Conservation (phyloP, 148 eudicot genomes). For the Rhododendron vialii region DNA sequence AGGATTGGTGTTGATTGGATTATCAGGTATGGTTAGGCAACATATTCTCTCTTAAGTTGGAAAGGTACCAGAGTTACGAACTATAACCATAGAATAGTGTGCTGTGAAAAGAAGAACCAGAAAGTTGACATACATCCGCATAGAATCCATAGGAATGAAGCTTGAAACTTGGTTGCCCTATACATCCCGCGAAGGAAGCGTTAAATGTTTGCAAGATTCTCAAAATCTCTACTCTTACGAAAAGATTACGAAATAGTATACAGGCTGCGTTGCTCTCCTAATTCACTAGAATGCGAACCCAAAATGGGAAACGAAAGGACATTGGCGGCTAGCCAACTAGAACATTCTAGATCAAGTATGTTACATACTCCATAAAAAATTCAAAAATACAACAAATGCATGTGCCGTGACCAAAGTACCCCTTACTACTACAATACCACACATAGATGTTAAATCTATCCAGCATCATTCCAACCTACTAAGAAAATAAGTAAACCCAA, state of each 20-base stretch:
- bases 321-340: neutral
- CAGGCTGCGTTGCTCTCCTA: neutral
- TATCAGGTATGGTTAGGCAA: neutral
- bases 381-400: neutral
- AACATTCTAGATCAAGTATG: neutral
- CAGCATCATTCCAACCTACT: neutral
- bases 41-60: neutral
- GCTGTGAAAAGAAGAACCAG: neutral
- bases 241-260: neutral
- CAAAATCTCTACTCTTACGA: neutral
- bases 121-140: neutral
- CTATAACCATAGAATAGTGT: neutral
- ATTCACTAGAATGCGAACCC: neutral
- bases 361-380: neutral
- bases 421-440: neutral
- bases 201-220: neutral
- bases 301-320: neutral
- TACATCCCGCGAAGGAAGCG: neutral
- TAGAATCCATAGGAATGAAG: neutral
- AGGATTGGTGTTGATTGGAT: neutral
- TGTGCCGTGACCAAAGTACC: neutral
- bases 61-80: neutral
- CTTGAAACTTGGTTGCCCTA: neutral
- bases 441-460: neutral
- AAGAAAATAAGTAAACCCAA: neutral